Base-by-base conservation (phyloP, 768 basidiomycete species). In the Rhodocollybia butyracea region DNA sequence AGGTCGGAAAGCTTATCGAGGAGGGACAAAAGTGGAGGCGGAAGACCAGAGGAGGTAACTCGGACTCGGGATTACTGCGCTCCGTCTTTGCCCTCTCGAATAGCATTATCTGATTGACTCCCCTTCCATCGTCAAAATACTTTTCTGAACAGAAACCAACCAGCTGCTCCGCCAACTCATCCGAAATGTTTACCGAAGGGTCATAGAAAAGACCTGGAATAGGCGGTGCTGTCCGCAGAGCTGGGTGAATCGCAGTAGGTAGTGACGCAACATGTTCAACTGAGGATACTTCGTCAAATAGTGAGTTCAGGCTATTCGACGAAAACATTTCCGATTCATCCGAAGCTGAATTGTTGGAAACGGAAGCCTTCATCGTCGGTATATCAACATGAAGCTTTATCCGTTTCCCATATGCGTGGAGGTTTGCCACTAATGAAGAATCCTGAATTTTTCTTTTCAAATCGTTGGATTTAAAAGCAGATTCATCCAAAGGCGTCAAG, bases 71-170 rank as follows among this genome's bases (percentile, higher is more conserved):
- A 12, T n/a, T 15, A 19, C 6, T 21, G 46, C 30, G 30, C n/a
- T 40, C 39, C 17, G 30, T n/a, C 13, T 46, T 13, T 48, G 40
- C 46, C 19, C 85, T 80, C 41, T 84, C 84, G 63, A 96, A 96
- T 17, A 96, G 78, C 93, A 95, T 94, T 51, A 88, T 80, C 68
- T 95, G 93, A 64, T 96, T 91, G 45, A 82, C 74, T 13, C 30
- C 32, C 19, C 31, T 15, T 40, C 62, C 24, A n/a, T 6, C 38
- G 32, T 38, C 63, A 63, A 88, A 89, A 66, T 86, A 89, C 8
- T 74, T 76, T 2, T 69, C 63, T 67, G 82, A 74, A 67, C 86
- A 88, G 50, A 80, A 80, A 11, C 67, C 64, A 47, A 74, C 64
- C 30, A 85, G 70, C 0, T 73, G 65, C 21, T 81, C 70, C 3